A percentile compares a stretch with the other conserved stretches of the same genome.
Conservation (phyloP, 1,284 basidiomycete species). For the Malassezia psittaci region DNA sequence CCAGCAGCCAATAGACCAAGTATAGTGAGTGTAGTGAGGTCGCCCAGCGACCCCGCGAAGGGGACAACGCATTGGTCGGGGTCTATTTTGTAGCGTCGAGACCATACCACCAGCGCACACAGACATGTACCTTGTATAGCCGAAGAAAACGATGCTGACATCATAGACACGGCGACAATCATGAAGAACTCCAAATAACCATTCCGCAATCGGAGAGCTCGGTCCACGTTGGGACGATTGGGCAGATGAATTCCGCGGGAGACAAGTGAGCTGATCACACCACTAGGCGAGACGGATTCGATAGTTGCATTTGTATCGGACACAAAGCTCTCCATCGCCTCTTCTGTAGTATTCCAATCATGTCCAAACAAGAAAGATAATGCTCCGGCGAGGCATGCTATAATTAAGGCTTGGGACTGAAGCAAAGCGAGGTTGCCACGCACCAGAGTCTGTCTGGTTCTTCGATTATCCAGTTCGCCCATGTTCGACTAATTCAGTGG, state of each 20-base stretch:
- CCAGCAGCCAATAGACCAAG: constrained; percentile 45
- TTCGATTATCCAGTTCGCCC: constrained; percentile 71
- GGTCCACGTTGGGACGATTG: constrained; percentile 34
- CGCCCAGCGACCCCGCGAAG: constrained; percentile 80
- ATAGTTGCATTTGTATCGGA: constrained; percentile 6
- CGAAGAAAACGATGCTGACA: constrained; percentile 69
- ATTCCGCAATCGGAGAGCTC: constrained; percentile 39
- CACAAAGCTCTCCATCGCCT: neutral
- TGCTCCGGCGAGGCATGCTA: constrained; percentile 73
- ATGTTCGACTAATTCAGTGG: constrained; percentile 55
- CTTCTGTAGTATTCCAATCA: constrained; percentile 11
- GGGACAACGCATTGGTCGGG: constrained; percentile 95
- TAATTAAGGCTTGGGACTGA: constrained; percentile 83
- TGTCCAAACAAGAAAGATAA: constrained; percentile 64
- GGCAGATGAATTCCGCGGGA: constrained; percentile 17
- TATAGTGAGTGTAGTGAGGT: constrained; percentile 65
- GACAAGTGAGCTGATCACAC: neutral
- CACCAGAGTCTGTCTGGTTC: constrained; percentile 60
- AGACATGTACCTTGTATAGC: constrained; percentile 81
- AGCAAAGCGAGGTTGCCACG: constrained; percentile 74
- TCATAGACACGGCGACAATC: constrained; percentile 79
- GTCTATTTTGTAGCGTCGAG: constrained; percentile 65
- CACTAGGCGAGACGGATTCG: too few relatives aligned
- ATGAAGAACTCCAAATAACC: constrained; percentile 59
- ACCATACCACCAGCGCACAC: constrained; percentile 71